These are phyloP conservation scores for Globisporangium solare DNA, from an alignment of 352 stramenopile genomes.

Conservation along the genomic window DNA sequence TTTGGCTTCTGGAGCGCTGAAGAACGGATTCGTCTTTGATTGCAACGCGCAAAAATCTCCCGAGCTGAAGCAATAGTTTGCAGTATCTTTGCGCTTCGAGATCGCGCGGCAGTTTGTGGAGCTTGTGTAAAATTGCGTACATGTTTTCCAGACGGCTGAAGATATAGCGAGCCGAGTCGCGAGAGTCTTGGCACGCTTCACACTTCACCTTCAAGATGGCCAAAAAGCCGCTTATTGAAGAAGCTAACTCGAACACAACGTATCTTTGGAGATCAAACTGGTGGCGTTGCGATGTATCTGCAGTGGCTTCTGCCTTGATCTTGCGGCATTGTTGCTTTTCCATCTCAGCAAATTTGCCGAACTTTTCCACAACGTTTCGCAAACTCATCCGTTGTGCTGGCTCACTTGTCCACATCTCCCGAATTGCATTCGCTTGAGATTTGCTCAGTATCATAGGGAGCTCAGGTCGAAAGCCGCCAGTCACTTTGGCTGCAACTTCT, in stretches of 20 bases:
- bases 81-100: neutral
- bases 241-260: too few relatives aligned
- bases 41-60: neutral
- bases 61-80: conserved; percentile 3
- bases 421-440: neutral
- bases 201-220: neutral
- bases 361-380: neutral
- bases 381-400: neutral
- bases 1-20: conserved; percentile 1
- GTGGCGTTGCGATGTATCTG: too few relatives aligned
- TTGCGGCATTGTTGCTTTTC: neutral
- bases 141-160: neutral
- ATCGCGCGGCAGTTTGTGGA: conserved; percentile 2
- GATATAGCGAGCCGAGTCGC: neutral
- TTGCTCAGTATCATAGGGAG: neutral
- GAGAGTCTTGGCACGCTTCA: neutral
- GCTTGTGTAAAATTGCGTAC: neutral
- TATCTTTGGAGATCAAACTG: too few relatives aligned
- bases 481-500: neutral
- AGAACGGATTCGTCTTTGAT: neutral
- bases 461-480: neutral
- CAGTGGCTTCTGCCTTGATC: too few relatives aligned
- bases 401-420: neutral
- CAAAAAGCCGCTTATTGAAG: neutral
- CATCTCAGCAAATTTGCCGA: neutral